Percentiles rank a stretch among this genome's conserved stretches.
phyloP scores from a whole-genome alignment of 768 basidiomycete genomes.

The Boletellus sp. region DNA sequence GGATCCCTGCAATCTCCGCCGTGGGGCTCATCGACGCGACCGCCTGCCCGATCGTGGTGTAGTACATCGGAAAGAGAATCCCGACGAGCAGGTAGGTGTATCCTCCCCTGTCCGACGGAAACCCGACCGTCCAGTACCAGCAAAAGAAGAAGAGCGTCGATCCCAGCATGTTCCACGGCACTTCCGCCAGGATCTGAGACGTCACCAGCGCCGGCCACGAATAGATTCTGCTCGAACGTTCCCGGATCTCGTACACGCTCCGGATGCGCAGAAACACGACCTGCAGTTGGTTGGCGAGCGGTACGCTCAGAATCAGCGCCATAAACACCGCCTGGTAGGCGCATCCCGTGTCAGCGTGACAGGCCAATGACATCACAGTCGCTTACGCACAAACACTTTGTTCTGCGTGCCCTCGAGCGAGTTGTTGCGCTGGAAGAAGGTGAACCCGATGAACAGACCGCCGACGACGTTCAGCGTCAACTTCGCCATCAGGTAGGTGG shows the following conservation, averaged over 20 bases:
- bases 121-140: conserved; percentile 73
- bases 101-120: conserved; percentile 49
- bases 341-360: background rate
- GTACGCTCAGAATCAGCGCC: conserved; percentile 47
- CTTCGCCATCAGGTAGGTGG: conserved; percentile 60
- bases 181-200: conserved; percentile 51
- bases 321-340: conserved; percentile 50
- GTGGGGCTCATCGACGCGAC: conserved; percentile 60
- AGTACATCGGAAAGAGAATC: conserved; percentile 56
- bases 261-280: conserved; percentile 57
- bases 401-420: conserved; percentile 59
- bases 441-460: conserved; percentile 58
- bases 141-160: conserved; percentile 58
- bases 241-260: conserved; percentile 62
- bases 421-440: conserved; percentile 55
- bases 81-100: conserved; percentile 55
- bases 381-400: conserved; percentile 54
- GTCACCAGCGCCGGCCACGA: conserved; percentile 58
- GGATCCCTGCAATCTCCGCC: conserved; percentile 54
- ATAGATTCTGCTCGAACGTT: conserved; percentile 63
- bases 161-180: conserved; percentile 60
- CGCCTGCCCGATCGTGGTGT: conserved; percentile 57
- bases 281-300: conserved; percentile 62
- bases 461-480: conserved; percentile 49
- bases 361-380: background rate